Base-by-base conservation (phyloP, 2,329 filamentous ascomycete genomes). In the Fusarium euwallaceae region DNA sequence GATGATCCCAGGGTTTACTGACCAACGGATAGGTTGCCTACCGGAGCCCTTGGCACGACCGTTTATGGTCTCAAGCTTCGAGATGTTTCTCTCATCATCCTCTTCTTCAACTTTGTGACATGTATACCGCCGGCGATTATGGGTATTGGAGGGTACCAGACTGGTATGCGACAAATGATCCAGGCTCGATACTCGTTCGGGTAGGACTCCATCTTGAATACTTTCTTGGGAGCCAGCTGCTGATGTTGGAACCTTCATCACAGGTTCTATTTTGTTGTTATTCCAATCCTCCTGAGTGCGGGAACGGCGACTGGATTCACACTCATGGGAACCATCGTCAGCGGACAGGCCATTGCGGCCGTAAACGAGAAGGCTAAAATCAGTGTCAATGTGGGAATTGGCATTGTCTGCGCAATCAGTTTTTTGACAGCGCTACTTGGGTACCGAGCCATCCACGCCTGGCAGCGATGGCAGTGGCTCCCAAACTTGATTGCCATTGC, bases 111-210 rank as follows among this genome's bases (percentile, higher is more conserved):
- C 14, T 75, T 90, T 24, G 71, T 90, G 17, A 88, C 86, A n/a
- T 86, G 85, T 10, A 79, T 88, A 6, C 87, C 88, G 0, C 87
- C 89, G 2, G 89, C 89, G 0, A 89, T 88, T 73, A 83, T 91
- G 75, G 87, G 87, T 5, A 87, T 88, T 1, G 85, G 87, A 12
- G 89, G 89, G 1, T 87, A 88, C 17, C 84, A 86, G 67, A 91
- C 89, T 3, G 90, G 89, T 16, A 84, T 91, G 83, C 84, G 90
- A 20, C 89, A 91, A 78, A 86, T 91, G 78, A 86, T 91, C 7
- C 88, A 90, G 74, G 88, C 90, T n/a, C 84, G 90, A 34, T 92
- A 90, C 79, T 87, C 87, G 0, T 92, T 90, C 76, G 89, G 88
- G 84, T 88, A 51, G 34, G 75, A 45, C 34, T 29, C 14, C 22